Evolutionary conservation across 257 asterid genomes (phyloP).

Genomic region (Eustoma russellianum): DNA sequence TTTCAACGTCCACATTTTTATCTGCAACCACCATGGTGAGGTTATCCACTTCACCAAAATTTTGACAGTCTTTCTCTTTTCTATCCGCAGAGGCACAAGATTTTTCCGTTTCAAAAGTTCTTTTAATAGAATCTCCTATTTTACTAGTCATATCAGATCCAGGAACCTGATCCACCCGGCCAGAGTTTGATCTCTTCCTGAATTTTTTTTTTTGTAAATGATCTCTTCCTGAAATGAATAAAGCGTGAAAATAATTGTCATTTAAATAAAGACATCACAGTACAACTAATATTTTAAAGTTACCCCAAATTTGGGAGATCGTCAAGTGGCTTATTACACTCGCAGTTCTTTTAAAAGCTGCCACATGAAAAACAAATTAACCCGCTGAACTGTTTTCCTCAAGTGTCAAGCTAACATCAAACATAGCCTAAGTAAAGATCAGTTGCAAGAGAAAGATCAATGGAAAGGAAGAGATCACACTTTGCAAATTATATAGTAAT

Average conservation of each 20-base stretch:
- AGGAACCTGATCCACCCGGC: constrained; percentile 14
- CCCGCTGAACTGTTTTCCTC: too few relatives aligned
- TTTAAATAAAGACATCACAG: too few relatives aligned
- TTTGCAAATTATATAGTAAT: too few relatives aligned
- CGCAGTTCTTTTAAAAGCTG: too few relatives aligned
- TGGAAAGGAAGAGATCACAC: too few relatives aligned
- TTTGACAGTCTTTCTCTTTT: constrained; percentile 16
- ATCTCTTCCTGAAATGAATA: constrained; percentile 1
- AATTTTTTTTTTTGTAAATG: not conserved
- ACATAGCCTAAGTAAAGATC: too few relatives aligned
- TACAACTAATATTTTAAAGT: too few relatives aligned
- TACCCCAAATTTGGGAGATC: too few relatives aligned
- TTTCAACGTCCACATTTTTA: constrained; percentile 14
- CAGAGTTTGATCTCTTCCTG: constrained; percentile 33
- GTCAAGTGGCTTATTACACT: too few relatives aligned
- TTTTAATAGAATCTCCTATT: constrained; percentile 16
- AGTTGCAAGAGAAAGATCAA: too few relatives aligned
- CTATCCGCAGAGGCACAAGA: constrained; percentile 9
- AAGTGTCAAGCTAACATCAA: too few relatives aligned
- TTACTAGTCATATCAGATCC: constrained; percentile 12
- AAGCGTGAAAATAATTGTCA: not conserved
- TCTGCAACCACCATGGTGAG: constrained; percentile 8
- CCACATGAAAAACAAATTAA: too few relatives aligned
- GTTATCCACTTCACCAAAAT: constrained; percentile 9
- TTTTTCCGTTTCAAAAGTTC: constrained; percentile 13